Evolutionary conservation across 306 rosid species (phyloP).

Genomic region (Acacia confusa): DNA sequence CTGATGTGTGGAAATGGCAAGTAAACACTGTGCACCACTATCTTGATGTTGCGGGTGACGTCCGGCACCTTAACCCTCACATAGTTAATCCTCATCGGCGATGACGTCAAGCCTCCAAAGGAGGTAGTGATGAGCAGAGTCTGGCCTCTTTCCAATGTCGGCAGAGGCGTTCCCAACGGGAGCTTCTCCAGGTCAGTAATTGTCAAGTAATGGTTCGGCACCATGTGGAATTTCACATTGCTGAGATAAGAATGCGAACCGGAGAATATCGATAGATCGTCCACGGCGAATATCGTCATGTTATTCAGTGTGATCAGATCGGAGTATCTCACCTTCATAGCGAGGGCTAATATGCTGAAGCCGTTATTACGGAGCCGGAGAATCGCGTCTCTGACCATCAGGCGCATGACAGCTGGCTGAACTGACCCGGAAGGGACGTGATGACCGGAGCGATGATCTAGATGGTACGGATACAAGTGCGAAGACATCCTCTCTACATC

Average conservation of each 20-base stretch:
- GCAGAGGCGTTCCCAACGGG: constrained; percentile 59
- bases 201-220: constrained; percentile 58
- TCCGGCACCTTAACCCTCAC: constrained; percentile 62
- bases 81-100: constrained; percentile 68
- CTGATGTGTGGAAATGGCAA: constrained; percentile 70
- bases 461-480: constrained; percentile 34
- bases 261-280: constrained; percentile 66
- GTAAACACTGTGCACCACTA: constrained; percentile 58
- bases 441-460: constrained; percentile 19
- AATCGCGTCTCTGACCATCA: constrained; percentile 68
- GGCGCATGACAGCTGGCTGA: constrained; percentile 56
- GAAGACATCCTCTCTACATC: constrained; percentile 42
- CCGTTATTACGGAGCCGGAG: constrained; percentile 73
- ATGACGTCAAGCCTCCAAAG: constrained; percentile 36
- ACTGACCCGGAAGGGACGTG: not conserved
- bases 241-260: constrained; percentile 65
- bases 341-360: constrained; percentile 61
- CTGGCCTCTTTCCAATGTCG: constrained; percentile 55
- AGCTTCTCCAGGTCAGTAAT: constrained; percentile 61
- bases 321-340: constrained; percentile 59
- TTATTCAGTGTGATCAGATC: constrained; percentile 57
- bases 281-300: constrained; percentile 69
- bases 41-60: constrained; percentile 56
- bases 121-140: constrained; percentile 55
- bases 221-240: constrained; percentile 63